Conservation (phyloP, 2,329 filamentous ascomycete genomes). For the Stemphylium vesicarium region DNA sequence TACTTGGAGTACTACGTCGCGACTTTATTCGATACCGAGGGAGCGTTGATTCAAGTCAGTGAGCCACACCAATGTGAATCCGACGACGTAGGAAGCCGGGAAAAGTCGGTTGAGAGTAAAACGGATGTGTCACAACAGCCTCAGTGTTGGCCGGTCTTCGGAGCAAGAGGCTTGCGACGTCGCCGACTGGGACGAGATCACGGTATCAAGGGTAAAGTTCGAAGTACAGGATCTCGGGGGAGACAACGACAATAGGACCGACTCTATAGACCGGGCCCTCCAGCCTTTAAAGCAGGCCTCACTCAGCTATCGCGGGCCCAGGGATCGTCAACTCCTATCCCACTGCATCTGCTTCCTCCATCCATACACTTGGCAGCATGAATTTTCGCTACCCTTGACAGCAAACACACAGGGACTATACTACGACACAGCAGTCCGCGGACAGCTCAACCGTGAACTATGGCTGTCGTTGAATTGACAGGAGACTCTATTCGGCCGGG, state of each 20-base stretch:
- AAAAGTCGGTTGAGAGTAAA: background rate
- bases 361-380: background rate
- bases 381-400: conserved; percentile 2
- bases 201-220: conserved; percentile 10
- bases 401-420: conserved; percentile 10
- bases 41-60: background rate
- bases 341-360: conserved; percentile 6
- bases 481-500: background rate
- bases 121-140: conserved; percentile 2
- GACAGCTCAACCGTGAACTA: background rate
- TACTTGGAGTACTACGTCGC: too few relatives aligned
- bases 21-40: background rate
- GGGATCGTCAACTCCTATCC: background rate
- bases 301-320: conserved; percentile 2
- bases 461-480: conserved; percentile 15
- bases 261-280: conserved; percentile 23
- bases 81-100: background rate
- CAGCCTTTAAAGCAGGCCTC: conserved; percentile 20
- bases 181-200: conserved; percentile 4
- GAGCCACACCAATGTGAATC: background rate
- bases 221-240: conserved; percentile 8
- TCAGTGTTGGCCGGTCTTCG: background rate
- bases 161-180: background rate
- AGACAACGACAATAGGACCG: conserved; percentile 20
- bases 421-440: conserved; percentile 5